Conservation (phyloP, 805 yeast species). For the Kluyveromyces aestuarii region DNA sequence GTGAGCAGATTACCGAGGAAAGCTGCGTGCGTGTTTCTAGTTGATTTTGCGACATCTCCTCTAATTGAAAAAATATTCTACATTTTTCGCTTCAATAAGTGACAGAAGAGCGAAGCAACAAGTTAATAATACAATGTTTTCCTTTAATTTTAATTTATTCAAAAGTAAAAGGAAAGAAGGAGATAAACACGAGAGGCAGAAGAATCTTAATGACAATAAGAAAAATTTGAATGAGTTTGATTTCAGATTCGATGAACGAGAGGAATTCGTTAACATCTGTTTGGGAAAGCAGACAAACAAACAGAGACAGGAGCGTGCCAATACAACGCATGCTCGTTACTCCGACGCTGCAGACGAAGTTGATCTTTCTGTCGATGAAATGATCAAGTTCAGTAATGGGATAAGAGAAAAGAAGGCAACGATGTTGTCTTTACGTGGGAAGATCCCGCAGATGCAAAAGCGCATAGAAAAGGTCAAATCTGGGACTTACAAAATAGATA, state of each 20-base stretch:
- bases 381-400: not conserved
- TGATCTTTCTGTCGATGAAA: not conserved
- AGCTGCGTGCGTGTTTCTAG: too few relatives aligned
- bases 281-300: not conserved
- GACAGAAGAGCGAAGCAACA: not conserved
- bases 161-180: not conserved
- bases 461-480: not conserved
- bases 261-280: slow-evolving; percentile 1
- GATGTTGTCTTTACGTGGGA: not conserved
- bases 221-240: not conserved
- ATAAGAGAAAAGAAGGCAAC: not conserved
- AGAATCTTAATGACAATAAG: not conserved
- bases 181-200: not conserved
- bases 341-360: not conserved
- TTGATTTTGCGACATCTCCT: too few relatives aligned
- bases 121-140: not conserved
- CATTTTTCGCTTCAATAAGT: not conserved
- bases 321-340: not conserved
- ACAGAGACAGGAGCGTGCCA: not conserved
- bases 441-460: not conserved
- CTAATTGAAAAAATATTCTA: too few relatives aligned
- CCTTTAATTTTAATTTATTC: not conserved
- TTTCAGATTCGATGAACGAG: not conserved
- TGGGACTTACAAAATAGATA: not conserved
- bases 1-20: too few relatives aligned